Base-by-base conservation (phyloP, 1,139 yeast genomes). In the Lodderomyces beijingensis region DNA sequence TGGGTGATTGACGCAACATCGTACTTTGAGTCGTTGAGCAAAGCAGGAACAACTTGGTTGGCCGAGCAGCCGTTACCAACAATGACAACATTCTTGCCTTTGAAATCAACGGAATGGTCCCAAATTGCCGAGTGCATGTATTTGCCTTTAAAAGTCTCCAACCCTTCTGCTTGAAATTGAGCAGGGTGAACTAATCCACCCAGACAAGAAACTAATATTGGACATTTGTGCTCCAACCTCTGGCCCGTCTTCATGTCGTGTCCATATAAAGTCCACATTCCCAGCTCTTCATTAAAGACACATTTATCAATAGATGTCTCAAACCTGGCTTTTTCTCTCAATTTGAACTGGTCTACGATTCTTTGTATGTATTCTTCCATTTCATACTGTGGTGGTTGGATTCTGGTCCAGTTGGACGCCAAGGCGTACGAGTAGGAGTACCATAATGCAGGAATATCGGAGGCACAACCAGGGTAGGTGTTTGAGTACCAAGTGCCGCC, bases 401-500 rank as follows among this genome's bases (percentile, higher is more conserved):
- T 36, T 39, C 59, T 59, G 35, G 62, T 57, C 77, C 77, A 72
- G 31, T 59, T 61, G 24, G 51, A 53, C 42, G 62, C 67, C 43
- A 70, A 51, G 34, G 59, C 70, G 32, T 56, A 57, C 16, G 59
- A 62, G 33, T 60, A 60, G 19, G 70, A 62, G 38, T 70, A 68
- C 68, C 74, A 72, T 21, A 68, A 46, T 2, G 73, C 70, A 3
- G 77, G 78, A 34, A 70, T 63, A 45, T 68, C 74, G 16, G 70
- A 62, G 24, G 76, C 77, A 46, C 74, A 70, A 4, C 77, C 77
- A 3, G 77, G 78, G 41, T 72, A 72, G 3, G 73, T 59, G 43
- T 72, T 72, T 32, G 74, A 72, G 48, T 61, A 65, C 78, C 78
- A 72, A 24, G 76, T 70, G 4, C 78, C 78, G n/a, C 78, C 78